A percentile compares a stretch with the other conserved stretches of the same genome.
Evolutionary conservation across 2,329 filamentous ascomycete genomes (phyloP).

Genomic region (Ophiostoma sp.): DNA sequence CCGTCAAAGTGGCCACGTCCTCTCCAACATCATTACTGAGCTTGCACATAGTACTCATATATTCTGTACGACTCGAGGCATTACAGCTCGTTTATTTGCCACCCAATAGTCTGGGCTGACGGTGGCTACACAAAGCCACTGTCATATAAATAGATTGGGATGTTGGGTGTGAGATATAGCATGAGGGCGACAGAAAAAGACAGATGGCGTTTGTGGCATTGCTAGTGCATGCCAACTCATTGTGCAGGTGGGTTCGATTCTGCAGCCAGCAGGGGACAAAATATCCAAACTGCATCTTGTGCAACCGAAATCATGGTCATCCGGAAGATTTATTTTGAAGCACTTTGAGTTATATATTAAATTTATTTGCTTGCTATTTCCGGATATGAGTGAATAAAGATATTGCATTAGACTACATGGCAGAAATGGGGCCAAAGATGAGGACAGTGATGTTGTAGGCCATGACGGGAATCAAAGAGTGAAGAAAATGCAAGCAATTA

Average conservation of each 20-base stretch:
- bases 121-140: background rate
- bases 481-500: too few species aligned
- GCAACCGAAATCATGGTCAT: background rate
- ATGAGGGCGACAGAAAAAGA: background rate
- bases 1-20: background rate
- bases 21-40: background rate
- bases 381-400: too few species aligned
- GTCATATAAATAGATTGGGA: background rate
- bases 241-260: background rate
- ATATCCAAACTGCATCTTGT: background rate
- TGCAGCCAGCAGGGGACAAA: background rate
- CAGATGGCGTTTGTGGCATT: background rate
- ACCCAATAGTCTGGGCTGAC: conserved; percentile 10
- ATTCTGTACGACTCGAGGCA: background rate
- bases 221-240: background rate
- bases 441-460: too few species aligned
- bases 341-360: background rate
- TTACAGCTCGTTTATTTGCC: background rate
- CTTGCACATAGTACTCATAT: background rate
- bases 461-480: too few species aligned
- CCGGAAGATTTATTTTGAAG: background rate
- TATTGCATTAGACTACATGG: too few species aligned
- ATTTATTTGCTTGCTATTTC: background rate
- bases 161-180: background rate
- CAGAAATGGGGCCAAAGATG: too few species aligned